These are phyloP conservation scores for Pseudopyricularia cyperi DNA, from an alignment of 2,329 filamentous ascomycete genomes.

Conservation along the genomic window DNA sequence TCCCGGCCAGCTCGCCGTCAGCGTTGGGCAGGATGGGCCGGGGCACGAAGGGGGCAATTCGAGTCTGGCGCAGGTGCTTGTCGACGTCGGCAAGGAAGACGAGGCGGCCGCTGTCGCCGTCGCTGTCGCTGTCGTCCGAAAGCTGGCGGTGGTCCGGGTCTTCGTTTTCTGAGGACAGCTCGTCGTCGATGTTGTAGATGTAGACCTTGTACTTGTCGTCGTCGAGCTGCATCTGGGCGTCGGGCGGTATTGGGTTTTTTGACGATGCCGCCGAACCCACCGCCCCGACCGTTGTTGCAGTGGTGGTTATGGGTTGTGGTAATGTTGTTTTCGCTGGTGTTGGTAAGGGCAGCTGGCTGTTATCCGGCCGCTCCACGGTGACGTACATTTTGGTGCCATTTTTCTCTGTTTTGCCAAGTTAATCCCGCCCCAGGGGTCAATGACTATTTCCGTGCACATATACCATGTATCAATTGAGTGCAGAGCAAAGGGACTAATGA, in stretches of 20 bases:
- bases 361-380: slow-evolving; percentile 37
- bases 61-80: slow-evolving; percentile 57
- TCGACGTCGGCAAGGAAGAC: slow-evolving; percentile 80
- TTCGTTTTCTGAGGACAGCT: slow-evolving; percentile 55
- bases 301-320: not conserved
- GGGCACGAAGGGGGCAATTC: slow-evolving; percentile 54
- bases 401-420: slow-evolving; percentile 32
- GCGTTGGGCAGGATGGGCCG: slow-evolving; percentile 31
- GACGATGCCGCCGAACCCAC: not conserved
- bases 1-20: slow-evolving; percentile 41
- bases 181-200: slow-evolving; percentile 80
- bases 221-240: slow-evolving; percentile 71
- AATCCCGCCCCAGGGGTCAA: not conserved
- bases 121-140: too few species aligned
- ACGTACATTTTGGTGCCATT: slow-evolving; percentile 53
- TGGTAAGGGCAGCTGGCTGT: not conserved
- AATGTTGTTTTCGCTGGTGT: slow-evolving; percentile 3
- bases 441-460: too few species aligned
- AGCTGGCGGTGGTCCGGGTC: too few species aligned
- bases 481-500: too few species aligned
- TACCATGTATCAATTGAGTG: too few species aligned
- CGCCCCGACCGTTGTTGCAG: not conserved
- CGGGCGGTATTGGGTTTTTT: slow-evolving; percentile 5
- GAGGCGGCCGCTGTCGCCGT: slow-evolving; percentile 36
- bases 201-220: slow-evolving; percentile 79